phyloP scores from a whole-genome alignment of 2,329 filamentous ascomycete genomes.

The Aspergillus bombycis region DNA sequence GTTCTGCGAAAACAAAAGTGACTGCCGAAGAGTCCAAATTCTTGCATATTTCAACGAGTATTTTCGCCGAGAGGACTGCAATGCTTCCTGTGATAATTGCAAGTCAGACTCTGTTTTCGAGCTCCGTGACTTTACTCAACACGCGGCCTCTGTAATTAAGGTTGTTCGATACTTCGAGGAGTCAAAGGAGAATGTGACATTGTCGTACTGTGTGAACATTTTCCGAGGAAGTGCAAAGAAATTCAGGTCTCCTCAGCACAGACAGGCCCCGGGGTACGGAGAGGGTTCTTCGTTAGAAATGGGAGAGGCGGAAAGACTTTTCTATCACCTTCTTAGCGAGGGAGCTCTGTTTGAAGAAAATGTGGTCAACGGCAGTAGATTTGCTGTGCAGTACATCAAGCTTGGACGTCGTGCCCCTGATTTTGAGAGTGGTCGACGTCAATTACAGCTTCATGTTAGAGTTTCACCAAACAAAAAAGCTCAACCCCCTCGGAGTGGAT shows the following conservation, averaged over 20 bases:
- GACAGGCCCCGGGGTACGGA: conserved; percentile 63
- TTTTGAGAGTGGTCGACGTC: conserved; percentile 48
- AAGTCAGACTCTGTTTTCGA: conserved; percentile 71
- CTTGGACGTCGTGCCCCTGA: conserved; percentile 49
- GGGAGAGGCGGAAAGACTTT: conserved; percentile 80
- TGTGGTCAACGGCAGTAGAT: conserved; percentile 64
- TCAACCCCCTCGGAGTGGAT: conserved; percentile 36
- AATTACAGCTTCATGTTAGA: conserved; percentile 58
- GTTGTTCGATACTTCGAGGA: conserved; percentile 62
- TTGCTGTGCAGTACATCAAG: conserved; percentile 70
- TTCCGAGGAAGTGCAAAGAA: conserved; percentile 72
- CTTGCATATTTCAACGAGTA: conserved; percentile 92
- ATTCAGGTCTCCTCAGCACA: conserved; percentile 56
- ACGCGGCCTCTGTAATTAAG: conserved; percentile 70
- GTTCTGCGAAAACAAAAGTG: conserved; percentile 85
- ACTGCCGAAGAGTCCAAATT: conserved; percentile 86
- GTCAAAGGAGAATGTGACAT: conserved; percentile 62
- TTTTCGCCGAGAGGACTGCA: conserved; percentile 73
- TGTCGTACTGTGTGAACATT: conserved; percentile 81
- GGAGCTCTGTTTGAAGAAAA: conserved; percentile 74
- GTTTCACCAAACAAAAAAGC: conserved; percentile 48
- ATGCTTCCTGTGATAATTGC: conserved; percentile 86
- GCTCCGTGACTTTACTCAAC: conserved; percentile 73
- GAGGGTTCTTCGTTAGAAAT: conserved; percentile 70
- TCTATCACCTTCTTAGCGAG: conserved; percentile 74